These are phyloP conservation scores for Fusarium sp. DNA, from an alignment of 2,329 filamentous ascomycete genomes.

Conservation along the genomic window DNA sequence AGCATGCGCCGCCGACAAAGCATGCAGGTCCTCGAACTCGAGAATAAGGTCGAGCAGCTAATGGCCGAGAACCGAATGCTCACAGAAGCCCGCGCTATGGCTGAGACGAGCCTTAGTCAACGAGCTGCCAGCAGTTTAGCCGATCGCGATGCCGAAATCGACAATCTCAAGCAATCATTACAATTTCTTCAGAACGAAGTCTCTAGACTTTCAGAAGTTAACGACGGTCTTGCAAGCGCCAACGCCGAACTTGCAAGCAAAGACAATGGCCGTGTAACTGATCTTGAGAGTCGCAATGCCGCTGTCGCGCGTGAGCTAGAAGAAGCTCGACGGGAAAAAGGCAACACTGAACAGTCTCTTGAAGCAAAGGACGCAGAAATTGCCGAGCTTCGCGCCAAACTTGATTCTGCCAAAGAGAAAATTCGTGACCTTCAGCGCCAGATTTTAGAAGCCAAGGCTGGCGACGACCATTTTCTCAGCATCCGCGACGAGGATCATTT, in stretches of 20 bases:
- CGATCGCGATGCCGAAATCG: slow-evolving; percentile 88
- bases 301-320: slow-evolving; percentile 75
- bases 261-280: slow-evolving; percentile 75
- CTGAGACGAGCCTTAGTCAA: slow-evolving; percentile 73
- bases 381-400: slow-evolving; percentile 77
- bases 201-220: slow-evolving; percentile 81
- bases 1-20: slow-evolving; percentile 97
- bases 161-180: slow-evolving; percentile 80
- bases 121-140: slow-evolving; percentile 76
- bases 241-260: slow-evolving; percentile 81
- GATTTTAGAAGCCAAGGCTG: slow-evolving; percentile 67
- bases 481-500: slow-evolving; percentile 94
- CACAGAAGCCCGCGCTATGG: slow-evolving; percentile 74
- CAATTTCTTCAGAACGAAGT: slow-evolving; percentile 86
- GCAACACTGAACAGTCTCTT: slow-evolving; percentile 71
- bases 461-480: slow-evolving; percentile 78
- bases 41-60: slow-evolving; percentile 84
- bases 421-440: slow-evolving; percentile 63
- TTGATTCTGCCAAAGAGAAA: slow-evolving; percentile 75
- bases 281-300: slow-evolving; percentile 74
- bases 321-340: slow-evolving; percentile 70
- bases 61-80: slow-evolving; percentile 85
- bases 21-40: slow-evolving; percentile 95
- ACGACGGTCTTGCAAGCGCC: slow-evolving; percentile 79
- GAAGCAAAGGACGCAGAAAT: slow-evolving; percentile 88